phyloP scores from a whole-genome alignment of 768 basidiomycete species.

The Lentinula guzmanii region DNA sequence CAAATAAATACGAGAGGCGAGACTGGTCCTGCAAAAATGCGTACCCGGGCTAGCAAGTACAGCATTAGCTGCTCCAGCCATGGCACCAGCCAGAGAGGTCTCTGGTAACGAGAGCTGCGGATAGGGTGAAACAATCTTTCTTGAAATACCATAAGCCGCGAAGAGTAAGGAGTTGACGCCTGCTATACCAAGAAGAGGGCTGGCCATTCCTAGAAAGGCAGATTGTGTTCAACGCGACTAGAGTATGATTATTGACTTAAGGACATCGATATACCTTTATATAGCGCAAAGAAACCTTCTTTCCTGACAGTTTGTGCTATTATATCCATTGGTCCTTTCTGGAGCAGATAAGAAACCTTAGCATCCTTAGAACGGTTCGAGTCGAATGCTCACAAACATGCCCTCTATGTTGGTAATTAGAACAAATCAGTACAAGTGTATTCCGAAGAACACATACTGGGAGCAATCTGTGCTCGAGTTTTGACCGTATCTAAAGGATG shows the following conservation, averaged over 20 bases:
- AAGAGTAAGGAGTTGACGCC: constrained; percentile 96
- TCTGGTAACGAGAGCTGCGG: constrained; percentile 76
- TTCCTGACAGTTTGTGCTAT: constrained; percentile 71
- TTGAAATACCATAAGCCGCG: constrained; percentile 78
- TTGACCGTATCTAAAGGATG: constrained; percentile 89
- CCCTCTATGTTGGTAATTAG: constrained; percentile 42
- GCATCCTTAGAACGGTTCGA: not conserved
- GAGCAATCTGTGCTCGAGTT: constrained; percentile 83
- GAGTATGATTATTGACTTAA: not conserved
- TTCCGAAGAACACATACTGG: constrained; percentile 45
- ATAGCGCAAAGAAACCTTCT: constrained; percentile 91
- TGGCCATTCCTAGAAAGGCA: constrained; percentile 68
- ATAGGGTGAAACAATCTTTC: constrained; percentile 83
- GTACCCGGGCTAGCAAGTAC: constrained; percentile 85
- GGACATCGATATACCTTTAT: constrained; percentile 63
- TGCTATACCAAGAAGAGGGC: constrained; percentile 87
- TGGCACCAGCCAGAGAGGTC: constrained; percentile 79
- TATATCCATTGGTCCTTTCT: constrained; percentile 96
- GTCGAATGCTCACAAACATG: constrained; percentile 69
- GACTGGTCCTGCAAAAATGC: constrained; percentile 7
- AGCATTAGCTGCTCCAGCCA: constrained; percentile 91
- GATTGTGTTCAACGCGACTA: not conserved
- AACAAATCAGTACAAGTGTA: not conserved
- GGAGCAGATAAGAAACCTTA: not conserved
- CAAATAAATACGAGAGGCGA: not conserved